phyloP scores from a whole-genome alignment of 371 early-diverging fungal genomes.

The Mortierella polycephala region DNA sequence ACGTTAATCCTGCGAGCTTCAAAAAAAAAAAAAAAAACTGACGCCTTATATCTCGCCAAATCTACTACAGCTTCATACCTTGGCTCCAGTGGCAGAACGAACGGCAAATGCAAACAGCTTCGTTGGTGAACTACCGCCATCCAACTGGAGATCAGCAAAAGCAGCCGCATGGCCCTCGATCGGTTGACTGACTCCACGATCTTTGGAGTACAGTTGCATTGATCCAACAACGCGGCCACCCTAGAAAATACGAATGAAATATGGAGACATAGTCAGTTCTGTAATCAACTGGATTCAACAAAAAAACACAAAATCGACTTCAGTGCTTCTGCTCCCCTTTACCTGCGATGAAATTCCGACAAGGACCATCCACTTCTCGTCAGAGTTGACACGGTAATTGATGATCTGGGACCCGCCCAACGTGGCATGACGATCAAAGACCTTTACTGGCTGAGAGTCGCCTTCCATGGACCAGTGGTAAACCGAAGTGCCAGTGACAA shows the following conservation, averaged over 20 bases:
- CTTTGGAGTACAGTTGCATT: constrained; percentile 96
- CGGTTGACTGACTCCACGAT: constrained; percentile 92
- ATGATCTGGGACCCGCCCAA: constrained; percentile 93
- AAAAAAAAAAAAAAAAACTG: background rate
- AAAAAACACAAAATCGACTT: background rate
- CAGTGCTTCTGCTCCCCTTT: background rate
- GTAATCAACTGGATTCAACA: too few species aligned
- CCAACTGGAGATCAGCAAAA: constrained; percentile 90
- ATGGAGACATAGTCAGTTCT: background rate
- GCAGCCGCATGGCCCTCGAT: constrained; percentile 98
- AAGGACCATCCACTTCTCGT: constrained; percentile 94
- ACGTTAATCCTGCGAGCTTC: background rate
- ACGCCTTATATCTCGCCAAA: background rate
- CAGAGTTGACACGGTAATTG: constrained; percentile 90
- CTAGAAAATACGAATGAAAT: constrained; percentile 34
- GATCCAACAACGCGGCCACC: constrained; percentile 92
- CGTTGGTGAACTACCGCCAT: constrained; percentile 79
- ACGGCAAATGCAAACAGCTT: constrained; percentile 95
- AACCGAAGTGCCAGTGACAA: constrained; percentile 90
- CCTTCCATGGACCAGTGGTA: constrained; percentile 98
- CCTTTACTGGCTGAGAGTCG: constrained; percentile 83
- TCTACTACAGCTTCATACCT: constrained; percentile 63
- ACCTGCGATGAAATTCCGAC: constrained; percentile 93
- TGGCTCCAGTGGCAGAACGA: constrained; percentile 80
- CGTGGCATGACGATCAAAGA: constrained; percentile 92